Conservation (phyloP, 140 eudicot species). For the Bidens hawaiensis region DNA sequence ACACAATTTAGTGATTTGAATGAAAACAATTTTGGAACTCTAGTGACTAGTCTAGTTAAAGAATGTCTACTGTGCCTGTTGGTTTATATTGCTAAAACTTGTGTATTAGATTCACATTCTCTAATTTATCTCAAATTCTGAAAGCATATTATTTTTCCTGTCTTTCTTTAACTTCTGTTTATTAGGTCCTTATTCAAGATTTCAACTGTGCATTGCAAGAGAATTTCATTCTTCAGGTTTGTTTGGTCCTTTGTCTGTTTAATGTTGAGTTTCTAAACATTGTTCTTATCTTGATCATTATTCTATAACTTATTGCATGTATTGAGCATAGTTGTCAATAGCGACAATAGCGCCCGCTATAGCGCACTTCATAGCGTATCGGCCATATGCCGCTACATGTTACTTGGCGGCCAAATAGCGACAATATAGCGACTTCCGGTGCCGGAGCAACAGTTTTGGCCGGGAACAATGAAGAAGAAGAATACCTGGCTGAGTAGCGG, state of each 20-base stretch:
- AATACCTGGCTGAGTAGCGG: too few relatives aligned
- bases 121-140: not conserved
- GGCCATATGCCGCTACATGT: too few relatives aligned
- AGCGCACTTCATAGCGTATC: too few relatives aligned
- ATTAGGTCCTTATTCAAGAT: conserved; percentile 80
- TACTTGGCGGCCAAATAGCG: too few relatives aligned
- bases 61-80: conserved; percentile 1
- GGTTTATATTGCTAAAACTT: not conserved
- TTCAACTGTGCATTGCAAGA: conserved; percentile 94
- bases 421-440: too few relatives aligned
- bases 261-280: not conserved
- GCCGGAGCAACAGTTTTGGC: too few relatives aligned
- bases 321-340: too few relatives aligned
- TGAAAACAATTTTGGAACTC: not conserved
- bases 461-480: too few relatives aligned
- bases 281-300: conserved; percentile 6
- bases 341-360: too few relatives aligned
- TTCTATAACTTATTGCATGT: conserved; percentile 1
- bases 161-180: conserved; percentile 4
- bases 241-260: conserved; percentile 7
- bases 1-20: not conserved
- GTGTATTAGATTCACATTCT: not conserved
- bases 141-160: not conserved
- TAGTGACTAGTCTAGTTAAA: not conserved
- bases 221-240: conserved; percentile 84